Conservation (phyloP, 2,329 filamentous ascomycete genomes). For the Fusarium udum region DNA sequence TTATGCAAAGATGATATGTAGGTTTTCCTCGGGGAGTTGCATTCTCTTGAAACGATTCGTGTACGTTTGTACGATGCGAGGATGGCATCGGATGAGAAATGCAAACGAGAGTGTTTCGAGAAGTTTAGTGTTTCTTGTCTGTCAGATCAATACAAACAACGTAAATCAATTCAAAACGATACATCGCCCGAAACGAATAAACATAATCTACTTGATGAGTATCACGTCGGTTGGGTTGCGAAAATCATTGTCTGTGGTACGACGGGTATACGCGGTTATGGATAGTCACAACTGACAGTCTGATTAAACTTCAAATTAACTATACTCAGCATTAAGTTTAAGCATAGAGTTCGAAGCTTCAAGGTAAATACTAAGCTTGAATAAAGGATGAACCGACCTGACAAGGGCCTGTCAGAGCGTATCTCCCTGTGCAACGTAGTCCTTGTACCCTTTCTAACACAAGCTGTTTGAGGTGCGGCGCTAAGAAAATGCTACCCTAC, state of each 20-base stretch:
- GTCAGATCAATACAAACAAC: background rate
- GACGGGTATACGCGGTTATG: background rate
- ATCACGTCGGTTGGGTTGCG: background rate
- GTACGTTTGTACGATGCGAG: background rate
- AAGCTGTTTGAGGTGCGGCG: constrained; percentile 8
- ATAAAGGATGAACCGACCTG: background rate
- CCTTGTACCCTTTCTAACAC: constrained; percentile 3
- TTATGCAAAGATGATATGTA: background rate
- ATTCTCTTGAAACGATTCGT: constrained; percentile 14
- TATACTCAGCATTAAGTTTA: background rate
- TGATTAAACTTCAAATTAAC: background rate
- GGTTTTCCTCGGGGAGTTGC: background rate
- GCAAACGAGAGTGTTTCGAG: constrained; percentile 21
- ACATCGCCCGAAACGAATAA: background rate
- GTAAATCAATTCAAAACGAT: background rate
- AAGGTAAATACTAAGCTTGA: constrained; percentile 11
- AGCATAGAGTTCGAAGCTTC: background rate
- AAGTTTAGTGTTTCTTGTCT: constrained; percentile 12
- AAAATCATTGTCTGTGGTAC: background rate
- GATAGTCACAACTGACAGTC: background rate
- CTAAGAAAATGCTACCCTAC: constrained; percentile 13
- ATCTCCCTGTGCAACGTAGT: background rate
- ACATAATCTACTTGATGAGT: background rate
- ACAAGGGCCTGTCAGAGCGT: constrained; percentile 13
- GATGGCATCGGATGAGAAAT: constrained; percentile 3